Evolutionary conservation across 495 filamentous ascomycete species (phyloP).

Genomic region (Trichocladium uniseriatum): DNA sequence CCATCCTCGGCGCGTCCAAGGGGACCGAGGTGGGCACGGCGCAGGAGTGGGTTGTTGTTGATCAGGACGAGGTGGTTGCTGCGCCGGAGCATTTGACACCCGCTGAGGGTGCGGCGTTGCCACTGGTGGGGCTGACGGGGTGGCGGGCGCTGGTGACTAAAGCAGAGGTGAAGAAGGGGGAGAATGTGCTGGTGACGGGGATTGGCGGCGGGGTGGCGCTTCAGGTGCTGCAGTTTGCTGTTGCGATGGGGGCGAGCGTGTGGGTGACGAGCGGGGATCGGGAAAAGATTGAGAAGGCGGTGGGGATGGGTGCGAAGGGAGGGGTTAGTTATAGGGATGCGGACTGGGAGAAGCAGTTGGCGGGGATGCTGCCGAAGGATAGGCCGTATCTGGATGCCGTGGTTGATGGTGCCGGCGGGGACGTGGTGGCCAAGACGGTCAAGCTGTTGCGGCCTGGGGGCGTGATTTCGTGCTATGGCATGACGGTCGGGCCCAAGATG

Average conservation of each 20-base stretch:
- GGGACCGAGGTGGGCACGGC: slow-evolving; percentile 55
- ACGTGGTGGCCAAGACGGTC: slow-evolving; percentile 50
- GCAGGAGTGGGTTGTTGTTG: slow-evolving; percentile 60
- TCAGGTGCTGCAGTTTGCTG: slow-evolving; percentile 59
- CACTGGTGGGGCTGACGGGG: slow-evolving; percentile 74
- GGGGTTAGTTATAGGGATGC: slow-evolving; percentile 59
- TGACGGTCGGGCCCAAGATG: slow-evolving; percentile 68
- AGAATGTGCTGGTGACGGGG: slow-evolving; percentile 63
- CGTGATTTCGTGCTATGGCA: slow-evolving; percentile 62
- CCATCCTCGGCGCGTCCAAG: slow-evolving; percentile 65
- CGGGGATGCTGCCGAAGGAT: slow-evolving; percentile 45
- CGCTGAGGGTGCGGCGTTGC: slow-evolving; percentile 70
- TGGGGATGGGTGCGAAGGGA: slow-evolving; percentile 53
- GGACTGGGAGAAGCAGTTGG: slow-evolving; percentile 61
- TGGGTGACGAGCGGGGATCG: slow-evolving; percentile 58
- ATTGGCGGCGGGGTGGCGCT: slow-evolving; percentile 77
- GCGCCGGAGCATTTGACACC: slow-evolving; percentile 61
- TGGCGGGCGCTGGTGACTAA: slow-evolving; percentile 78
- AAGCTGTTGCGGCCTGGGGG: slow-evolving; percentile 55
- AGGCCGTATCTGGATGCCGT: slow-evolving; percentile 57
- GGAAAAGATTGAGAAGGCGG: slow-evolving; percentile 56
- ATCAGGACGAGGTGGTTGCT: slow-evolving; percentile 61
- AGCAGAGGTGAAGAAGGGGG: slow-evolving; percentile 44
- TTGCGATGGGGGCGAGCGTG: slow-evolving; percentile 53
- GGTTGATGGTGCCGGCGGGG: slow-evolving; percentile 70